Percentiles rank a stretch among this genome's conserved stretches.
phyloP scores from a whole-genome alignment of 2,329 filamentous ascomycete species.

The Aspergillus unguis region DNA sequence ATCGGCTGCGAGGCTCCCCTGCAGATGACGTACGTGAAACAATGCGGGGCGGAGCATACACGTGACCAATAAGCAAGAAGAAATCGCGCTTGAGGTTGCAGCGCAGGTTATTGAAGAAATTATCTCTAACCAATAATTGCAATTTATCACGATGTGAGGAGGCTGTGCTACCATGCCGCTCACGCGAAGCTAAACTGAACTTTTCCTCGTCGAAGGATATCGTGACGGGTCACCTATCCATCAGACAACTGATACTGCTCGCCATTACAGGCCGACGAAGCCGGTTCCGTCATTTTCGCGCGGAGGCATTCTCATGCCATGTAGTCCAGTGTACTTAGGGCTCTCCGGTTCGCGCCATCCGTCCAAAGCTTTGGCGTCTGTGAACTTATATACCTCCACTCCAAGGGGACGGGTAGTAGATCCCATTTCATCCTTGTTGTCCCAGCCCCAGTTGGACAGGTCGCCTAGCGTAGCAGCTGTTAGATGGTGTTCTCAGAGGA shows the following conservation, averaged over 20 bases:
- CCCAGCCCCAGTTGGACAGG: slow-evolving; percentile 77
- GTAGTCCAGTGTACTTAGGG: slow-evolving; percentile 62
- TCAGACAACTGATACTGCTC: no score
- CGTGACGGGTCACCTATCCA: neutral
- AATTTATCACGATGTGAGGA: no score
- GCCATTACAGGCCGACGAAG: slow-evolving; percentile 25
- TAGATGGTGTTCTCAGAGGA: slow-evolving; percentile 7
- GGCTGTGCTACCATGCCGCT: no score
- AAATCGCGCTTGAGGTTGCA: no score
- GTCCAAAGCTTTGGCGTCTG: slow-evolving; percentile 52
- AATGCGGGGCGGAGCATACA: no score
- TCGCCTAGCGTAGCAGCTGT: slow-evolving; percentile 50
- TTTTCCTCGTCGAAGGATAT: neutral
- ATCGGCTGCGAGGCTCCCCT: no score
- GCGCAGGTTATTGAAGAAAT: no score
- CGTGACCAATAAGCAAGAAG: no score
- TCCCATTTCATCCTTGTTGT: slow-evolving; percentile 56
- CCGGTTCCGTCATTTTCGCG: slow-evolving; percentile 28
- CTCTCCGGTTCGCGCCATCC: slow-evolving; percentile 62
- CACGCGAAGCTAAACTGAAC: no score
- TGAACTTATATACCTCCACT: slow-evolving; percentile 67
- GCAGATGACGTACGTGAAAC: no score
- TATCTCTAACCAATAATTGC: no score
- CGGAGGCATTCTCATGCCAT: slow-evolving; percentile 59
- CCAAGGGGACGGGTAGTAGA: slow-evolving; percentile 71